Evolutionary conservation across 805 yeast genomes (phyloP).

Genomic region (Diddensiella santjacobensis): DNA sequence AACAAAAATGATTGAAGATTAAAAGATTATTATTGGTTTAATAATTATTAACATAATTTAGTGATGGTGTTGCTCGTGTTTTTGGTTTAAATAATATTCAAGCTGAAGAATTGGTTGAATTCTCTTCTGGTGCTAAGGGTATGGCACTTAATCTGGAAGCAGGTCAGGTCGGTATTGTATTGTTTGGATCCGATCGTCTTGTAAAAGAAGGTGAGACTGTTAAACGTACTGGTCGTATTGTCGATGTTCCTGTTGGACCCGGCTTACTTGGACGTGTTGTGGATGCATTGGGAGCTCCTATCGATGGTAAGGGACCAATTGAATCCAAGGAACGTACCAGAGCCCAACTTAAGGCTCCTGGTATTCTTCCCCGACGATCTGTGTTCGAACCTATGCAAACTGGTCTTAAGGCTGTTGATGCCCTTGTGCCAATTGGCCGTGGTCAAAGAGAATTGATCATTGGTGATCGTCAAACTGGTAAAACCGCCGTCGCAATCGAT

Average conservation of each 20-base stretch:
- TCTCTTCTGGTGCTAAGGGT: constrained; percentile 99
- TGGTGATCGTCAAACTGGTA: constrained; percentile 99
- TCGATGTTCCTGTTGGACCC: constrained; percentile 98
- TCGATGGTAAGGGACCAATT: constrained; percentile 99
- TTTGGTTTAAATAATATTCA: constrained; percentile 99
- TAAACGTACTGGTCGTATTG: constrained; percentile 99
- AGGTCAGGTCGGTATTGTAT: constrained; percentile 99
- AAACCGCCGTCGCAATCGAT: constrained; percentile 98
- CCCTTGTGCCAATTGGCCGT: constrained; percentile 99
- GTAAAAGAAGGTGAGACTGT: constrained; percentile 99
- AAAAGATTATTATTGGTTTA: too few species aligned
- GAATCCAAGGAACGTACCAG: constrained; percentile 78
- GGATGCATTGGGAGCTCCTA: constrained; percentile 98
- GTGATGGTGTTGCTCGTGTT: constrained; percentile 99
- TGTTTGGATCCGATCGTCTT: constrained; percentile 97
- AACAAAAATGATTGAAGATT: too few species aligned
- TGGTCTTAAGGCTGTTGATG: constrained; percentile 98
- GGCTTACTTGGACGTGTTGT: constrained; percentile 98
- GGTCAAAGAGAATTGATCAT: constrained; percentile 99
- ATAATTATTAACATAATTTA: too few species aligned
- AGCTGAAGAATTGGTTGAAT: constrained; percentile 99
- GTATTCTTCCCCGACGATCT: constrained; percentile 98
- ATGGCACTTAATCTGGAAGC: constrained; percentile 99
- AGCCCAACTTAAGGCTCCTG: constrained; percentile 99
- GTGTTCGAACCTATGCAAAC: constrained; percentile 99